phyloP scores from a whole-genome alignment of 306 rosid species.

The Malus sylvestris region DNA sequence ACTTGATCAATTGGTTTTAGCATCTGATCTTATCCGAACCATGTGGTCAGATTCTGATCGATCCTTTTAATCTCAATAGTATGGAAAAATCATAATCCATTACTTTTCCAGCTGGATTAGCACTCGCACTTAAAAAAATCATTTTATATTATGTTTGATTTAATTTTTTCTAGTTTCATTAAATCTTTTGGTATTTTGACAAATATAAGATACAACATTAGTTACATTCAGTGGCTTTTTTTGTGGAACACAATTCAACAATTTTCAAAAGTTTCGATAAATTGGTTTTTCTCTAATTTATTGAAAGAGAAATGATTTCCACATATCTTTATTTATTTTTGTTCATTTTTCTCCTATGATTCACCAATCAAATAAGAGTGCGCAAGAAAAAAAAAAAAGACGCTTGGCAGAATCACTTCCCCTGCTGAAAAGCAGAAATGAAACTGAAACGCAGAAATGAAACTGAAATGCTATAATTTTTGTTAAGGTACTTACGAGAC shows the following conservation, averaged over 20 bases:
- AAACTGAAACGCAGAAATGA: not conserved
- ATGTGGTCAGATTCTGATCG: not conserved
- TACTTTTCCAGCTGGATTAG: not conserved
- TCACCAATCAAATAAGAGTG: too few relatives aligned
- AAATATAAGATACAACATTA: too few relatives aligned
- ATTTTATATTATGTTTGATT: not conserved
- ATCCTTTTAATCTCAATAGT: not conserved
- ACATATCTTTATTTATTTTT: too few relatives aligned
- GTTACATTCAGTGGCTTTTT: too few relatives aligned
- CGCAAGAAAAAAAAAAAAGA: too few relatives aligned
- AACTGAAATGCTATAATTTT: not conserved
- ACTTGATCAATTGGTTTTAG: slow-evolving; percentile 1
- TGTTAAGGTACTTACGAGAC: not conserved
- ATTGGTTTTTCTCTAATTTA: not conserved
- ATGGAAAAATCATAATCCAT: not conserved
- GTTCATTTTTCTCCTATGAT: too few relatives aligned
- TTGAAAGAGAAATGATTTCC: too few relatives aligned
- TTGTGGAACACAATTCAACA: too few relatives aligned
- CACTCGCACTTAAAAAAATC: not conserved
- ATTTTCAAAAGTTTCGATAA: not conserved
- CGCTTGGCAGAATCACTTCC: too few relatives aligned
- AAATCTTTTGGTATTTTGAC: too few relatives aligned
- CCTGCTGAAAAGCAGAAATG: not conserved
- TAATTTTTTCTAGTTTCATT: too few relatives aligned
- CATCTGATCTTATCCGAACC: not conserved